A percentile compares a stretch with the other conserved stretches of the same genome.
phyloP scores from a whole-genome alignment of 768 basidiomycete species.

The Mycena galopus region DNA sequence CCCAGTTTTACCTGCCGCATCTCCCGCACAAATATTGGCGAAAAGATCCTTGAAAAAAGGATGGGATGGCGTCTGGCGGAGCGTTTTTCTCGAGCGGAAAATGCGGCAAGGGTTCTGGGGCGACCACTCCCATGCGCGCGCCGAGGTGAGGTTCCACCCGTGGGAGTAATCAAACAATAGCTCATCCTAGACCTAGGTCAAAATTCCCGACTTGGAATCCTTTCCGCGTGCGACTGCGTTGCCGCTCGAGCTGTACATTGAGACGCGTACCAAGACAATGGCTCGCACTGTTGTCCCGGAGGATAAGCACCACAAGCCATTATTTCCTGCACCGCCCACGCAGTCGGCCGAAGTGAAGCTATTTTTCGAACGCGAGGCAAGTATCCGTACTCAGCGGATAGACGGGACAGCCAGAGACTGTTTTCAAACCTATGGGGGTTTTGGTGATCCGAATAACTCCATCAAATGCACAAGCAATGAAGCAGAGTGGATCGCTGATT shows the following conservation, averaged over 20 bases:
- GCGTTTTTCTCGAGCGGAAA: conserved; percentile 15
- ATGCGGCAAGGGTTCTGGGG: conserved; percentile 30
- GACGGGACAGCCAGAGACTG: conserved; percentile 4
- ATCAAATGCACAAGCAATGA: conserved; percentile 7
- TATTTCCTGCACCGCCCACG: conserved; percentile 33
- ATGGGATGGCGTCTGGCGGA: conserved; percentile 24
- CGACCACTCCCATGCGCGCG: conserved; percentile 14
- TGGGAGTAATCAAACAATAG: background rate
- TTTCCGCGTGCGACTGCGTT: conserved; percentile 28
- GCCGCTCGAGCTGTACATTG: conserved; percentile 17
- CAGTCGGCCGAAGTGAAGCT: conserved; percentile 24
- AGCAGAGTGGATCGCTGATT: conserved; percentile 32
- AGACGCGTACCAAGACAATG: conserved; percentile 32
- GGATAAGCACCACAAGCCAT: conserved; percentile 21
- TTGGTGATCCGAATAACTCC: conserved; percentile 25
- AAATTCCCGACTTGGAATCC: conserved; percentile 23
- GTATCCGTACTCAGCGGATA: conserved; percentile 13
- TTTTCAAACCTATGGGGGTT: background rate
- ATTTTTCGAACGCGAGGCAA: conserved; percentile 27
- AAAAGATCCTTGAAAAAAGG: conserved; percentile 18
- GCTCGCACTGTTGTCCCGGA: conserved; percentile 10
- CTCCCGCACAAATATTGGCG: conserved; percentile 23
- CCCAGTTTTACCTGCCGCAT: conserved; percentile 30
- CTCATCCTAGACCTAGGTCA: conserved; percentile 8
- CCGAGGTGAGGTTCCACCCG: conserved; percentile 4